Evolutionary conservation across 176 grass and related monocot genomes (phyloP).

Genomic region (Carex myosuroides): DNA sequence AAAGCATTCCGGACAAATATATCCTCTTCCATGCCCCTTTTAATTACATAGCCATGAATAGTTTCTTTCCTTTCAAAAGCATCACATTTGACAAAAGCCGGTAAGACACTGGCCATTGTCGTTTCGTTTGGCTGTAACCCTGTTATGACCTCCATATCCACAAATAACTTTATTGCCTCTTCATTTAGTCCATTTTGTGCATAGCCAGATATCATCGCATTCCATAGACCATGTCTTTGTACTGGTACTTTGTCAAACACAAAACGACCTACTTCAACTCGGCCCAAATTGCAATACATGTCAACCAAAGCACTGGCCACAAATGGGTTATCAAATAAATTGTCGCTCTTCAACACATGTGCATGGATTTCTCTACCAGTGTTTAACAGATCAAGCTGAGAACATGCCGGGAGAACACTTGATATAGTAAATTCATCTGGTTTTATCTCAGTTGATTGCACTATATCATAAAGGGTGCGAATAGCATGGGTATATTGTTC

Average conservation of each 20-base stretch:
- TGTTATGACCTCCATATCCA: conserved; percentile 46
- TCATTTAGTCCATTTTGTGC: conserved; percentile 67
- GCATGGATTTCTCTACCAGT: conserved; percentile 63
- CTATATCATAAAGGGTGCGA: conserved; percentile 46
- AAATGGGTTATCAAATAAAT: conserved; percentile 62
- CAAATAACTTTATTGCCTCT: conserved; percentile 57
- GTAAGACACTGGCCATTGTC: conserved; percentile 71
- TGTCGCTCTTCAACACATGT: conserved; percentile 38
- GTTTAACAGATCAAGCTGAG: conserved; percentile 41
- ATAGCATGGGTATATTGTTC: conserved; percentile 39
- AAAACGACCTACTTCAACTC: conserved; percentile 27
- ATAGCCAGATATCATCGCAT: conserved; percentile 90
- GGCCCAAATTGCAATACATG: conserved; percentile 74
- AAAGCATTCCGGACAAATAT: conserved; percentile 95
- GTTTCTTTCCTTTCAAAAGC: conserved; percentile 55
- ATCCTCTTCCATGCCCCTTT: conserved; percentile 63
- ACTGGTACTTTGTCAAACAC: conserved; percentile 49
- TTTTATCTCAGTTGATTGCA: conserved; percentile 35
- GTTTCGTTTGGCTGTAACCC: conserved; percentile 65
- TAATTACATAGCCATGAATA: conserved; percentile 79
- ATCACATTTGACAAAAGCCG: conserved; percentile 61
- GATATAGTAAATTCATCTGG: conserved; percentile 72
- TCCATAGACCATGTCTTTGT: conserved; percentile 67
- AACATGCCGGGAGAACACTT: conserved; percentile 71
- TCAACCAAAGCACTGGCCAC: conserved; percentile 78